Conservation (phyloP, 2,329 filamentous ascomycete species). For the Fusarium citri region DNA sequence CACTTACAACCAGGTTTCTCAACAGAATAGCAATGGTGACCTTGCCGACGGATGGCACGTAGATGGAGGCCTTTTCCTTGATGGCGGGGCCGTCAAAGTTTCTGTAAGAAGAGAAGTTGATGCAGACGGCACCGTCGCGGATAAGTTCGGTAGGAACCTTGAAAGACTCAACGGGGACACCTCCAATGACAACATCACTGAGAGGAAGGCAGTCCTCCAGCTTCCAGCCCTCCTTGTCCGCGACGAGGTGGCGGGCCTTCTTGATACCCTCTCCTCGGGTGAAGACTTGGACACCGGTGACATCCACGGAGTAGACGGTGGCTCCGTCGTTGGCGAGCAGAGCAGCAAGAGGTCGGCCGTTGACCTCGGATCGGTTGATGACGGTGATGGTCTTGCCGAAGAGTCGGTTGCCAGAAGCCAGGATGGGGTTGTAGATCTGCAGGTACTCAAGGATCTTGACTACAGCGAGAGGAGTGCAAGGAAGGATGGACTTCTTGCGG, state of each 20-base stretch:
- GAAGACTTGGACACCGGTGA: constrained; percentile 92
- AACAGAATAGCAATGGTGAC: constrained; percentile 94
- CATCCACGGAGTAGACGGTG: constrained; percentile 92
- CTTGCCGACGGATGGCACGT: constrained; percentile 96
- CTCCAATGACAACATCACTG: constrained; percentile 94
- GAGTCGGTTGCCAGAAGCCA: constrained; percentile 91
- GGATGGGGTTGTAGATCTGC: constrained; percentile 94
- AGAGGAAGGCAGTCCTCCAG: constrained; percentile 85
- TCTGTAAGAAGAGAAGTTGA: constrained; percentile 96
- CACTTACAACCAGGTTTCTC: constrained; percentile 85
- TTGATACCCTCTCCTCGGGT: constrained; percentile 89
- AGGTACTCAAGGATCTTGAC: constrained; percentile 98
- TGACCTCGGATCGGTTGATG: constrained; percentile 96
- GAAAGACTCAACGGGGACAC: constrained; percentile 87
- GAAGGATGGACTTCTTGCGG: constrained; percentile 88
- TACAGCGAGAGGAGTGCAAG: constrained; percentile 94
- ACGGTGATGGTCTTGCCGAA: constrained; percentile 96
- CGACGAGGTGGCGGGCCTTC: constrained; percentile 86
- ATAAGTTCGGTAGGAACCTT: constrained; percentile 89
- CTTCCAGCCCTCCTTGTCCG: constrained; percentile 82
- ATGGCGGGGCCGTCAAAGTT: constrained; percentile 89
- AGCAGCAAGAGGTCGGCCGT: constrained; percentile 90
- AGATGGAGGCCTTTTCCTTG: constrained; percentile 96
- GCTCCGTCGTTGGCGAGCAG: constrained; percentile 96
- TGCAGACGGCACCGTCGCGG: constrained; percentile 93